phyloP scores from a whole-genome alignment of 441 rosid genomes.

The Populus tomentosa region DNA sequence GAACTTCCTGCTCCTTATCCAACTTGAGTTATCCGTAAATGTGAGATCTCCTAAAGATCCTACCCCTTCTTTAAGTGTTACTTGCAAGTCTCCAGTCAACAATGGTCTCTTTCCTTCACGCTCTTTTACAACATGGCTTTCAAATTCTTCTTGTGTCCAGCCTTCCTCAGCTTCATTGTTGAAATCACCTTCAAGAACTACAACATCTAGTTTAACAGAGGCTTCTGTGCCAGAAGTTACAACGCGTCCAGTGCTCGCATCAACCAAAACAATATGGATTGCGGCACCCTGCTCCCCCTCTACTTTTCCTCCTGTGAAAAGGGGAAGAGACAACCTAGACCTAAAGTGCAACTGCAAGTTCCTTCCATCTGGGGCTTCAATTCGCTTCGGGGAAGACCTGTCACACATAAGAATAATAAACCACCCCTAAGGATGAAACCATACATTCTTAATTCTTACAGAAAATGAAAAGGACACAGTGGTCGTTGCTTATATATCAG shows the following conservation, averaged over 20 bases:
- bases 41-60: conserved; percentile 90
- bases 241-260: conserved; percentile 61
- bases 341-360: conserved; percentile 71
- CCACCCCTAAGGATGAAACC: neutral
- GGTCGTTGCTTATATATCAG: neutral
- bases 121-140: conserved; percentile 91
- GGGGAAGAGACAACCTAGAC: conserved; percentile 91
- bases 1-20: conserved; percentile 34
- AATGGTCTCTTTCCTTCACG: conserved; percentile 99
- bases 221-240: conserved; percentile 83
- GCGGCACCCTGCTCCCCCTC: conserved; percentile 99
- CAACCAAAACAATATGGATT: conserved; percentile 74
- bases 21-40: conserved; percentile 97
- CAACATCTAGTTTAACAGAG: conserved; percentile 65
- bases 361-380: conserved; percentile 87
- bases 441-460: neutral
- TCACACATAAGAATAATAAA: neutral
- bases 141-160: conserved; percentile 93
- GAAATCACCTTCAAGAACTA: conserved; percentile 96
- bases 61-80: conserved; percentile 92
- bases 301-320: conserved; percentile 95
- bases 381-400: conserved; percentile 82
- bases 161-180: conserved; percentile 86
- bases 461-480: neutral
- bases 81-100: conserved; percentile 80